These are phyloP conservation scores for Millerozyma miso DNA, from an alignment of 805 yeast genomes.

Conservation along the genomic window DNA sequence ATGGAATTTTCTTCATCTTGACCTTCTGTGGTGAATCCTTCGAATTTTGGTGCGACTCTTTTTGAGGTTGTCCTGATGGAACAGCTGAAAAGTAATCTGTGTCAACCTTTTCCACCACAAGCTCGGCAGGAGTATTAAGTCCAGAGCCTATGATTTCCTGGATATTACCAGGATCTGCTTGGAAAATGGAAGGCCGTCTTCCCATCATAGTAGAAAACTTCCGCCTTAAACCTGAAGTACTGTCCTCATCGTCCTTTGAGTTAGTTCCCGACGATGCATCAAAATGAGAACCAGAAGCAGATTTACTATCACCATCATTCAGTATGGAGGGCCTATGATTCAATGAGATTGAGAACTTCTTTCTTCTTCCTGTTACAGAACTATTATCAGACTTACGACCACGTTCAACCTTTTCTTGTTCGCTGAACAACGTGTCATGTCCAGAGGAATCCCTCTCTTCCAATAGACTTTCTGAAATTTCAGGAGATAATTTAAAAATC, in stretches of 20 bases:
- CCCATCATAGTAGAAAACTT: constrained; percentile 38
- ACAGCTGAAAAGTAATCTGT: constrained; percentile 26
- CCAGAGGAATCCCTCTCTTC: constrained; percentile 8
- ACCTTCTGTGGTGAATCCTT: constrained; percentile 14
- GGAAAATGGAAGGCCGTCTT: constrained; percentile 36
- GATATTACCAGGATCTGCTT: constrained; percentile 34
- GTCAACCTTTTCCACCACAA: constrained; percentile 29
- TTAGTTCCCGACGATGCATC: background rate
- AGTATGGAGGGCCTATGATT: constrained; percentile 1
- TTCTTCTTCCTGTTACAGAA: background rate
- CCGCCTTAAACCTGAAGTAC: constrained; percentile 27
- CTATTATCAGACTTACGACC: background rate
- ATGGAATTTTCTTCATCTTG: constrained; percentile 50
- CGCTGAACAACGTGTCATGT: constrained; percentile 4
- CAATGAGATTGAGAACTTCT: constrained; percentile 4
- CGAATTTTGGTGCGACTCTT: constrained; percentile 1
- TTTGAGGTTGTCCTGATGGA: constrained; percentile 6
- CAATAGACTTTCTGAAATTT: constrained; percentile 26
- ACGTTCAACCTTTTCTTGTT: background rate
- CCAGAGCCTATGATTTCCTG: constrained; percentile 38
- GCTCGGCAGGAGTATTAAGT: constrained; percentile 38
- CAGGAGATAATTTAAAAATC: constrained; percentile 39
- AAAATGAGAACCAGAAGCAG: background rate
- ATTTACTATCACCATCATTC: background rate
- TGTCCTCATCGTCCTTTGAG: background rate